Conservation (phyloP, 2,329 filamentous ascomycete genomes). For the Aspergillus luchuensis region DNA sequence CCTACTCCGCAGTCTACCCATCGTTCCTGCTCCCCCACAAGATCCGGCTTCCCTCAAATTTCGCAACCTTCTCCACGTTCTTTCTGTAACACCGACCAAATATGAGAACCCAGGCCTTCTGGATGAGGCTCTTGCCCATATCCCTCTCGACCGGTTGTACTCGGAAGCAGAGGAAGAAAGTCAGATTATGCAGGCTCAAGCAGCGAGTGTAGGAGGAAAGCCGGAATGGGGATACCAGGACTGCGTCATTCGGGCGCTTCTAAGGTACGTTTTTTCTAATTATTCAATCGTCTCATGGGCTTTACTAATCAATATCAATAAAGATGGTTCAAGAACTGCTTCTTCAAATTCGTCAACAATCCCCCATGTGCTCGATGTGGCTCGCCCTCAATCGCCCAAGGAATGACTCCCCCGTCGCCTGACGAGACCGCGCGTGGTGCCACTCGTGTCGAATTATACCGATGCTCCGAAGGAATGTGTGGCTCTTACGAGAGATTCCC, state of each 20-base stretch:
- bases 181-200: slow-evolving; percentile 83
- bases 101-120: slow-evolving; percentile 95
- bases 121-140: slow-evolving; percentile 83
- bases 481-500: slow-evolving; percentile 84
- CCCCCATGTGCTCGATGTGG: slow-evolving; percentile 80
- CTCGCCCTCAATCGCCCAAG: slow-evolving; percentile 78
- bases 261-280: slow-evolving; percentile 62
- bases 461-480: slow-evolving; percentile 76
- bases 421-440: slow-evolving; percentile 90
- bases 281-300: slow-evolving; percentile 9
- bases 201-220: slow-evolving; percentile 80
- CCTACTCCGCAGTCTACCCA: slow-evolving; percentile 61
- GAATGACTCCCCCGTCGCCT: slow-evolving; percentile 79
- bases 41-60: slow-evolving; percentile 73
- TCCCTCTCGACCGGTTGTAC: slow-evolving; percentile 90
- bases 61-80: slow-evolving; percentile 76
- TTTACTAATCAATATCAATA: slow-evolving; percentile 17
- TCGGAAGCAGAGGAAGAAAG: slow-evolving; percentile 90
- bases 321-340: slow-evolving; percentile 93
- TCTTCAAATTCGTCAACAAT: slow-evolving; percentile 97
- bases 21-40: slow-evolving; percentile 73
- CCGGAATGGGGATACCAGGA: slow-evolving; percentile 97
- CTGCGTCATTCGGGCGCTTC: slow-evolving; percentile 84
- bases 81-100: slow-evolving; percentile 85
- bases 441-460: slow-evolving; percentile 83